A percentile compares a stretch with the other conserved stretches of the same genome.
These are phyloP conservation scores for Saccharomycopsis microspora DNA, from an alignment of 805 yeast species.

Conservation along the genomic window DNA sequence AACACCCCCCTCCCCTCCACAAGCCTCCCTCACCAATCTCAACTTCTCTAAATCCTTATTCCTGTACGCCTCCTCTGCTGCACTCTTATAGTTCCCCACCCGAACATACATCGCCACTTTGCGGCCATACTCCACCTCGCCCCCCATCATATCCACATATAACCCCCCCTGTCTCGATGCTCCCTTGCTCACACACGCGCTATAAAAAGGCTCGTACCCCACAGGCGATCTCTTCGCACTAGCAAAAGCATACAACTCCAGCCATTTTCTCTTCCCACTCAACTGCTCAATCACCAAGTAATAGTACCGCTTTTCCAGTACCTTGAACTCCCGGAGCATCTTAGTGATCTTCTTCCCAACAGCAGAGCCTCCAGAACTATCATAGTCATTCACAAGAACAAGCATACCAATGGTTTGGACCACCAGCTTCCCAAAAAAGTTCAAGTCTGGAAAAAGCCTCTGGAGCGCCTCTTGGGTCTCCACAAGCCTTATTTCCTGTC, in stretches of 20 bases:
- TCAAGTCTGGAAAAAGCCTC: conserved; percentile 24
- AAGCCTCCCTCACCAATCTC: conserved; percentile 1
- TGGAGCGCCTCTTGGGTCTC: conserved; percentile 33
- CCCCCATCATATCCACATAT: conserved; percentile 43
- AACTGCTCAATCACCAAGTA: conserved; percentile 39
- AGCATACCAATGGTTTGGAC: conserved; percentile 37
- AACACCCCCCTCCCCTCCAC: no score
- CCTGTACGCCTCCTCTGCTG: conserved; percentile 37
- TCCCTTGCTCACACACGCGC: conserved; percentile 39
- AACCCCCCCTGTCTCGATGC: conserved; percentile 47
- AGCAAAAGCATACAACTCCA: conserved; percentile 43
- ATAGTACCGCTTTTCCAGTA: conserved; percentile 47
- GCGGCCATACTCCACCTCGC: conserved; percentile 33
- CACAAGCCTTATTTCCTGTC: conserved; percentile 33
- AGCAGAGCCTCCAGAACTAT: neutral
- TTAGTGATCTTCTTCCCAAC: conserved; percentile 31
- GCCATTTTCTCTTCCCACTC: conserved; percentile 38
- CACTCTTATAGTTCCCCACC: conserved; percentile 40
- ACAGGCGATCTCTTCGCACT: conserved; percentile 50
- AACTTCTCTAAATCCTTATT: conserved; percentile 28
- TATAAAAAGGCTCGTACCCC: conserved; percentile 56
- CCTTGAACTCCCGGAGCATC: conserved; percentile 39
- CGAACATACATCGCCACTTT: conserved; percentile 36
- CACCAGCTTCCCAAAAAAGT: conserved; percentile 32
- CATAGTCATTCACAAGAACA: conserved; percentile 35